Base-by-base conservation (phyloP, 805 yeast species). In the Yueomyces sinensis region DNA sequence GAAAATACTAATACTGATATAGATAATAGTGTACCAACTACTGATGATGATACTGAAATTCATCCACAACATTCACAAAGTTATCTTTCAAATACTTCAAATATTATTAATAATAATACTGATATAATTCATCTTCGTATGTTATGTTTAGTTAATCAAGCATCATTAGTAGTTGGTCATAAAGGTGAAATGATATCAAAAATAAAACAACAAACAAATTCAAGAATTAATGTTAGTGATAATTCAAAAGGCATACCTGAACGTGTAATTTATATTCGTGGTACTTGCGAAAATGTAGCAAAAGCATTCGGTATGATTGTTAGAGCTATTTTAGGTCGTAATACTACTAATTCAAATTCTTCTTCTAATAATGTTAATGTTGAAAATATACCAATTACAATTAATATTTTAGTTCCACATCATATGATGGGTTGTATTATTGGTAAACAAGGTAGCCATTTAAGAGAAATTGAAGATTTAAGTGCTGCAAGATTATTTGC, bases 401-500 rank as follows among this genome's bases (percentile, higher is more conserved):
- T 84, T 43, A 68, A 74, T 43, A 46, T 83, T 13, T 59, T 84
- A 34, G 66, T 84, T 20, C 91, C 94, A 4, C 86, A 82, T 54
- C 76, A 79, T 9, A 58, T 80, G 50, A 80, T 82, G 64, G 94
- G 94, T 0, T 79, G 69, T 45, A 69, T 84, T 30, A 82, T 82
- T 41, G 94, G 95, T 9, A 76, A 76, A 45, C 74, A 67, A 33
- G 93, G 93, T 16, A 61, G 71, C 17, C 70, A 74, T 45, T 75
- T 84, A 49, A 66, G 82, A 43, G 89, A 82, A 53, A 82, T 83
- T 41, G 94, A 83, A 55, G 86, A 78, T 36, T 68, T 69, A 41
- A 80, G 91, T 13, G 86, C 89, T 3, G 87, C 94, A 2, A 66
- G 71, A 37, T 63, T 84, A 37, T 70, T 67, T 43, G 91, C 93